phyloP scores from a whole-genome alignment of 441 rosid genomes.

The Pelargonium myrrhifolium region DNA sequence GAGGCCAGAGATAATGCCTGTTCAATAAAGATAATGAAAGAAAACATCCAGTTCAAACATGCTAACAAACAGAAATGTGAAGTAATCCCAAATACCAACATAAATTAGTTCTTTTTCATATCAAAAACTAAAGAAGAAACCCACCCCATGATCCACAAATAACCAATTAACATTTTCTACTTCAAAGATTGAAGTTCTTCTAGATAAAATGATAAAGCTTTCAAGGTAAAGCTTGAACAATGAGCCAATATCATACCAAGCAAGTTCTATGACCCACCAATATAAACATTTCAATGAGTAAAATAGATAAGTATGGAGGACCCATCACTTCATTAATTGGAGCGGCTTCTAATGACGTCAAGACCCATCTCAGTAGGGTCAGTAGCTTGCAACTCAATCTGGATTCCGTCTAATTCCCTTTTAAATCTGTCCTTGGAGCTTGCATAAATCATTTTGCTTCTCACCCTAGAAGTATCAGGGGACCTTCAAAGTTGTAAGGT shows the following conservation, averaged over 20 bases:
- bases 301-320: not conserved
- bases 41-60: too few relatives aligned
- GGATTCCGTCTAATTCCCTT: conserved; percentile 9
- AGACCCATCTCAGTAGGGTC: conserved; percentile 9
- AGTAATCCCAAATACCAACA: too few relatives aligned
- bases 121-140: not conserved
- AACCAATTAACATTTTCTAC: not conserved
- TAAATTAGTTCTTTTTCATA: too few relatives aligned
- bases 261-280: not conserved
- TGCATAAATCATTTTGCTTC: conserved; percentile 13
- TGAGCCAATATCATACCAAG: not conserved
- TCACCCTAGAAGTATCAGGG: conserved; percentile 10
- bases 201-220: not conserved
- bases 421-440: not conserved
- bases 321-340: not conserved
- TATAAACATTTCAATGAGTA: not conserved
- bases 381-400: conserved; percentile 11
- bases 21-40: too few relatives aligned
- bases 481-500: not conserved
- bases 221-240: not conserved
- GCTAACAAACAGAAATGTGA: too few relatives aligned
- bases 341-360: not conserved
- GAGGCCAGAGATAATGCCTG: too few relatives aligned
- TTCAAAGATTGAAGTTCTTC: not conserved
- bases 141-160: not conserved